Evolutionary conservation across 2,329 filamentous ascomycete species (phyloP).

Genomic region (Nothomitra cinnamomea): DNA sequence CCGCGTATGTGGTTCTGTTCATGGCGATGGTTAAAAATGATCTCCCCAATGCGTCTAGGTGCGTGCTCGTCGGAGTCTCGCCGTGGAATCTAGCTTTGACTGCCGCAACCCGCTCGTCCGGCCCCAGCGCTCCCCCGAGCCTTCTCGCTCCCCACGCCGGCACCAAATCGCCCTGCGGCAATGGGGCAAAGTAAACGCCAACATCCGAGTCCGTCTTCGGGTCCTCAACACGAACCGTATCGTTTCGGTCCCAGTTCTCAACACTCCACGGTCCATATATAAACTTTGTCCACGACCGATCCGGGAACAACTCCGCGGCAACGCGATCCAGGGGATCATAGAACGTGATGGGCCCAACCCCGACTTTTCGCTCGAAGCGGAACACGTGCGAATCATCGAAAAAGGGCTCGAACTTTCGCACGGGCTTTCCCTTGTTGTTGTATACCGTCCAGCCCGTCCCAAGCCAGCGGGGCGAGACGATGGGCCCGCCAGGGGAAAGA

Average conservation of each 20-base stretch:
- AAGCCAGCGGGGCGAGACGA: constrained; percentile 11
- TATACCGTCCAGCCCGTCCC: constrained; percentile 11
- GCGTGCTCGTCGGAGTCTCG: neutral
- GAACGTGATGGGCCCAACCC: constrained; percentile 3
- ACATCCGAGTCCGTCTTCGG: constrained; percentile 6
- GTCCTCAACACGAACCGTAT: constrained; percentile 4
- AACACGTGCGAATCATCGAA: constrained; percentile 10
- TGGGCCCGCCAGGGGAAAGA: too few species aligned
- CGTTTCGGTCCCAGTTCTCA: constrained; percentile 7
- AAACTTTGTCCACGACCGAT: constrained; percentile 13
- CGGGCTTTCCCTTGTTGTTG: constrained; percentile 13
- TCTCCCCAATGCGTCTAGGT: neutral
- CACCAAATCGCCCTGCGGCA: constrained; percentile 6
- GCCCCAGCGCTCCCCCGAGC: neutral
- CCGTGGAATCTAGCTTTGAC: constrained; percentile 6
- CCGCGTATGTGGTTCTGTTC: neutral
- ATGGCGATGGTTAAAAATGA: neutral
- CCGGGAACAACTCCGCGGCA: constrained; percentile 10
- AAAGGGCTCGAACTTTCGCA: constrained; percentile 13
- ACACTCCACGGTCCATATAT: constrained; percentile 7
- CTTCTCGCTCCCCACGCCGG: constrained; percentile 12
- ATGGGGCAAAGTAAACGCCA: neutral
- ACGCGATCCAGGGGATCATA: constrained; percentile 5
- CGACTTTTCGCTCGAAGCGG: constrained; percentile 5
- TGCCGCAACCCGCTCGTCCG: neutral